Conservation (phyloP, 495 filamentous ascomycete genomes). For the Oleoguttula mirabilis region DNA sequence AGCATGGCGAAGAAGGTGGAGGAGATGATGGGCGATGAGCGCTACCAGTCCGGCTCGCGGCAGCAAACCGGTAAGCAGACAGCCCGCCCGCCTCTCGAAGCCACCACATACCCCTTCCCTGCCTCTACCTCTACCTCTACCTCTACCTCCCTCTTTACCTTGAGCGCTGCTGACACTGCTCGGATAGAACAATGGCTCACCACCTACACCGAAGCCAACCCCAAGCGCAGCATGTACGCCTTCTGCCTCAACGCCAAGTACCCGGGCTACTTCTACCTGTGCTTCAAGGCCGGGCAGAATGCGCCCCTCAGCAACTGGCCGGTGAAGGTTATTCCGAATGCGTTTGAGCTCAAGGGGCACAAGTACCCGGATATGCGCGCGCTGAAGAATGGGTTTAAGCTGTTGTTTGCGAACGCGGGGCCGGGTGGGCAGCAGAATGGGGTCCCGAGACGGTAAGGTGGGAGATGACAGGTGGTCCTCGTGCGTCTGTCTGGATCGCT, state of each 20-base stretch:
- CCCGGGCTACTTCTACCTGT: slow-evolving; percentile 87
- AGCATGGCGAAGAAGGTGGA: slow-evolving; percentile 97
- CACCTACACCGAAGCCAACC: slow-evolving; percentile 91
- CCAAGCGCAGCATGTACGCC: slow-evolving; percentile 79
- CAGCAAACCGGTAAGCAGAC: slow-evolving; percentile 65
- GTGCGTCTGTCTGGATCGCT: too few species aligned
- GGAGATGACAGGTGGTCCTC: too few species aligned
- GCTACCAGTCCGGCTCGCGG: slow-evolving; percentile 70
- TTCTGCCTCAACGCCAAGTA: slow-evolving; percentile 90
- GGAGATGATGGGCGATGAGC: slow-evolving; percentile 85
- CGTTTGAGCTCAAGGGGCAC: slow-evolving; percentile 74
- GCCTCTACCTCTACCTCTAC: background rate
- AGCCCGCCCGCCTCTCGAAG: too few species aligned
- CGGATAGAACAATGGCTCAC: slow-evolving; percentile 78
- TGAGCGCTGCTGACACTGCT: background rate
- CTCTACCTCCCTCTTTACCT: background rate
- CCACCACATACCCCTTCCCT: slow-evolving; percentile 3
- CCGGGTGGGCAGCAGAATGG: slow-evolving; percentile 3
- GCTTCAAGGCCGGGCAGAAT: slow-evolving; percentile 78
- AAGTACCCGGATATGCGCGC: slow-evolving; percentile 88
- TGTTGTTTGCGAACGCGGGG: slow-evolving; percentile 37
- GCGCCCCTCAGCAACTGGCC: slow-evolving; percentile 66
- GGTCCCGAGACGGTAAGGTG: too few species aligned
- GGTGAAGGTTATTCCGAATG: slow-evolving; percentile 81
- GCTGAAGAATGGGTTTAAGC: slow-evolving; percentile 78